Percentiles rank a stretch among this genome's conserved stretches.
phyloP scores from a whole-genome alignment of 805 yeast species.

The Candida alai region DNA sequence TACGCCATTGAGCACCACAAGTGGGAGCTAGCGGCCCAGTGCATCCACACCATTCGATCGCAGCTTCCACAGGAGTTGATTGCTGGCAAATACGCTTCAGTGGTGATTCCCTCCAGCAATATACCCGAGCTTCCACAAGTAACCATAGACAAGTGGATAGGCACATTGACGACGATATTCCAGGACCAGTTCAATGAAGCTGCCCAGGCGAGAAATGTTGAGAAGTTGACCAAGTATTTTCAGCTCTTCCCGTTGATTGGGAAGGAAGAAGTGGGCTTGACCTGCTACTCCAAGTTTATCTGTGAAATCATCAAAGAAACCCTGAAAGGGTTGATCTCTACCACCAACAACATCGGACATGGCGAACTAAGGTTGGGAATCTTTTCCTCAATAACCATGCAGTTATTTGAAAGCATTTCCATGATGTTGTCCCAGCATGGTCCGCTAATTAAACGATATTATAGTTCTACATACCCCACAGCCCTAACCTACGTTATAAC shows the following conservation, averaged over 20 bases:
- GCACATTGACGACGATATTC: conserved; percentile 55
- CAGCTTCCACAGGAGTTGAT: conserved; percentile 52
- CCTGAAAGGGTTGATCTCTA: conserved; percentile 60
- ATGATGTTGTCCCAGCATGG: conserved; percentile 84
- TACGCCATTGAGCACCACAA: conserved; percentile 64
- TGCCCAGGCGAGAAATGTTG: conserved; percentile 61
- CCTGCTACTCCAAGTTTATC: conserved; percentile 80
- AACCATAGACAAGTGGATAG: conserved; percentile 55
- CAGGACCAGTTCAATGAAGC: conserved; percentile 65
- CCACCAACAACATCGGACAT: conserved; percentile 11
- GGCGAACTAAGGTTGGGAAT: conserved; percentile 39
- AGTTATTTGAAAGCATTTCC: conserved; percentile 79
- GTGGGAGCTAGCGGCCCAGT: conserved; percentile 75
- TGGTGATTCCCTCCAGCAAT: conserved; percentile 81
- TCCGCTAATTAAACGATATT: conserved; percentile 67
- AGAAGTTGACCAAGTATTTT: conserved; percentile 71
- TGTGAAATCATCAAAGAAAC: conserved; percentile 81
- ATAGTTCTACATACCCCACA: conserved; percentile 47
- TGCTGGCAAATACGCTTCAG: conserved; percentile 67
- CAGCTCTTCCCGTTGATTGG: conserved; percentile 85
- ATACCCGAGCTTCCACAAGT: conserved; percentile 73
- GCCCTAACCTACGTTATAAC: conserved; percentile 66
- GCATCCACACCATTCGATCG: conserved; percentile 43
- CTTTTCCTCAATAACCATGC: conserved; percentile 58
- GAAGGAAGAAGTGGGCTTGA: conserved; percentile 65